Conservation (phyloP, 352 stramenopile genomes). For the Globisporangium middletonii region DNA sequence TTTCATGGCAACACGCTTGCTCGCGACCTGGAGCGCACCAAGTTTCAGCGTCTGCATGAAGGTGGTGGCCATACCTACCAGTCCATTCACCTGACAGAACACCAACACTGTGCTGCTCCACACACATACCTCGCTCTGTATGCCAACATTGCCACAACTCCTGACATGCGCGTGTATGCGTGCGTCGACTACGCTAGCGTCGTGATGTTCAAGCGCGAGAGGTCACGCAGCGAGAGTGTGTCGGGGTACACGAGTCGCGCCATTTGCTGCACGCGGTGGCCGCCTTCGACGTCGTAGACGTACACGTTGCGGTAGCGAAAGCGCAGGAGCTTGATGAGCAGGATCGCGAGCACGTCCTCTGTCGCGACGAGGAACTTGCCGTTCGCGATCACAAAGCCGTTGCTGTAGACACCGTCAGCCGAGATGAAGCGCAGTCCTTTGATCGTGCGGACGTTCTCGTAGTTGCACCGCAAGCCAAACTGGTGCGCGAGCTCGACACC, state of each 20-base stretch:
- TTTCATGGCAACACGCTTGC: no score
- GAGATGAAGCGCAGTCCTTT: constrained; percentile 3
- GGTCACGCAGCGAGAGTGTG: not conserved
- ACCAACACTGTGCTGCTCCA: no score
- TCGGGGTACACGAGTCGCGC: constrained; percentile 3
- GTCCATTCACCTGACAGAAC: no score
- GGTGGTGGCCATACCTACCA: no score
- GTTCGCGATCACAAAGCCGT: constrained; percentile 8
- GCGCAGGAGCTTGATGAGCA: constrained; percentile 9
- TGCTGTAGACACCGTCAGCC: constrained; percentile 6
- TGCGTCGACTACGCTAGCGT: no score
- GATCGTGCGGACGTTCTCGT: constrained; percentile 7
- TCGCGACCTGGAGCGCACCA: no score
- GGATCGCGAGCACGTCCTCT: constrained; percentile 7
- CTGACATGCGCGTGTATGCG: no score
- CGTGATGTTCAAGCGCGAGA: not conserved
- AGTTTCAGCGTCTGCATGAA: no score
- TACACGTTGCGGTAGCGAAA: constrained; percentile 6
- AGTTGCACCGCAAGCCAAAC: constrained; percentile 2
- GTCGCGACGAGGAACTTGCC: constrained; percentile 5
- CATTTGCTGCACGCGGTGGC: constrained; percentile 7
- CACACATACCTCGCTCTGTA: no score
- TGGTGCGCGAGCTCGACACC: constrained; percentile 3
- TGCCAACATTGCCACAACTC: no score
- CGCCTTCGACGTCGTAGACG: constrained; percentile 6